Base-by-base conservation (phyloP, 331 rosid species). In the Quercus lobata region DNA sequence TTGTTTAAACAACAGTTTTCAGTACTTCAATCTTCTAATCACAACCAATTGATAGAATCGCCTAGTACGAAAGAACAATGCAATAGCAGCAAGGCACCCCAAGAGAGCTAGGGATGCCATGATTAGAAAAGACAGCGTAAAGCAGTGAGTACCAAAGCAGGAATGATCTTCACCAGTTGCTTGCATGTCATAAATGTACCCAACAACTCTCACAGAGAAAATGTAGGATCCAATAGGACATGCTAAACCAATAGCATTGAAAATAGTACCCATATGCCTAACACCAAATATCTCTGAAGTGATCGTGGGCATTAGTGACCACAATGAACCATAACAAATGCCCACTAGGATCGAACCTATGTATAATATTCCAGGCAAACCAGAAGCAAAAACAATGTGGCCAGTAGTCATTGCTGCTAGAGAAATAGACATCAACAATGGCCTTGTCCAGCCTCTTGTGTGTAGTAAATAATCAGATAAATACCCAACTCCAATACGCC, bases 281-380 rank as follows among this genome's bases (percentile, higher is more conserved):
- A 95, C 85, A 21, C 99, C 99, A 86, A 96, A 96, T 58, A 96
- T 85, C 77, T 96, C 99, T n/a, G 93, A 90, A 68, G 94, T 90
- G 79, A 95, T 88, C 53, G 96, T 90, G 60, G 99, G 97, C 97
- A 95, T 93, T 54, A 95, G 86, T 11, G 96, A 89, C 99, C 99
- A 95, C 56, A 93, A 82, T 71, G 99, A 87, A 57, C 99, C 99
- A 79, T 93, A 91, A 71, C 93, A 88, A 73, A 95, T 87, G 19
- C 97, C 99, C 69, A 93, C 94, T 46, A 95, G 74, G 63, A 91
- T 82, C 37, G 98, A 92, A 80, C 99, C 99, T 74, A 87, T 29
- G 30, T 88, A 95, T 34, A 95, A 81, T 82, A 85, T 93, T 70
- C 97, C 97, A 10, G 76, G 85, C 65, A 91, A 89, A 65, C 97